Evolutionary conservation across 495 filamentous ascomycete genomes (phyloP), one percentile per base, ranked within the genome.

Genomic region (Penicillium crystallinum): DNA sequence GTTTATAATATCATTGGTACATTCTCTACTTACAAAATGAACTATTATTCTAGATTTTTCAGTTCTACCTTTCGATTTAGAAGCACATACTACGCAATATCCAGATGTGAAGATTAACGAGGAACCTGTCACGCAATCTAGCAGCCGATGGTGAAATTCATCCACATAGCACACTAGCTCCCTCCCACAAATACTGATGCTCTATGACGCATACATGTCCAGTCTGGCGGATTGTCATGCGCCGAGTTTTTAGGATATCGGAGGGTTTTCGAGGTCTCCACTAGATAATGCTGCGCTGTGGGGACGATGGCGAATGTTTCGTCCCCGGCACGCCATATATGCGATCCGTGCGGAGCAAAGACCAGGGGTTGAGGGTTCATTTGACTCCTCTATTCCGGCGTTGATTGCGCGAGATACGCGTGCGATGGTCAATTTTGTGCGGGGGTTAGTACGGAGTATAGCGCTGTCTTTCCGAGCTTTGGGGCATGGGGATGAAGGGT

Each of bases 261-360:
- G 12, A 39, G 12, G 12, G 7, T 37, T 37, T 25, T 8, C 27
- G 10, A 52, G 6, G 36, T 25, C 27, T 14, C 18, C 46, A 18
- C n/a, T n/a, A 25, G 40, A 19, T 10, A 15, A 17, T 35, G 42
- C 59, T 56, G 51, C 56, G 55, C 37, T 47, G 52, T 57, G 54
- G 61, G 30, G 61, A 53, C 30, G 30, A 67, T 67, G 56, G 56
- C 62, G 62, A 65, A 63, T 58, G 27, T 17, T 29, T 35, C 49
- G 6, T 17, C 17, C 34, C 3, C n/a, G 17, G 34, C 40, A 49
- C 40, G 40, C 51, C 25, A 54, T 34, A 10, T 36, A 15, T 17
- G n/a, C n/a, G n/a, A n/a, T n/a, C n/a, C n/a, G n/a, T n/a, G n/a
- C n/a, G n/a, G n/a, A n/a, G n/a, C n/a, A n/a, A n/a, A n/a, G n/a